Evolutionary conservation across 2,329 filamentous ascomycete genomes (phyloP).

Genomic region (Botrytis squamosa): DNA sequence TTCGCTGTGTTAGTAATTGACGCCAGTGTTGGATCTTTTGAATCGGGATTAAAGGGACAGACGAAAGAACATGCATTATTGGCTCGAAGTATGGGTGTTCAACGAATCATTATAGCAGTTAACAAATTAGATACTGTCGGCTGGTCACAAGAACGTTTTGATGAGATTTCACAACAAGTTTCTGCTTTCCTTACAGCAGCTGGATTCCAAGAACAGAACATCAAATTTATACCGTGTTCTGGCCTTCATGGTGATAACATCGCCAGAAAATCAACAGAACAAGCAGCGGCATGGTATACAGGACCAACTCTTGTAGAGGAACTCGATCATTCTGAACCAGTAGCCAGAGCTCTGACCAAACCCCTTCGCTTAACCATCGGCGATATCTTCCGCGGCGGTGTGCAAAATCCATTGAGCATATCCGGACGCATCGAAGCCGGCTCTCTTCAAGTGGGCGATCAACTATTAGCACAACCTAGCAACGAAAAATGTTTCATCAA

Average conservation of each 20-base stretch:
- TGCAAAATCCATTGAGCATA: conserved; percentile 79
- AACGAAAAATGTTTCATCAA: conserved; percentile 80
- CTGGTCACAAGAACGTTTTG: conserved; percentile 81
- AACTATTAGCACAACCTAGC: conserved; percentile 74
- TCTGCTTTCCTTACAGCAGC: conserved; percentile 77
- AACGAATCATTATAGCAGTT: conserved; percentile 82
- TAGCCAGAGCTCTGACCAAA: conserved; percentile 67
- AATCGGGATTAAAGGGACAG: conserved; percentile 89
- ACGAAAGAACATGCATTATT: conserved; percentile 91
- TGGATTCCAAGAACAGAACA: conserved; percentile 77
- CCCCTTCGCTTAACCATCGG: conserved; percentile 83
- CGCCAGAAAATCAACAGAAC: conserved; percentile 54
- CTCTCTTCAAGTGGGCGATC: conserved; percentile 79
- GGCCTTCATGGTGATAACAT: conserved; percentile 90
- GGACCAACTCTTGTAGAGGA: conserved; percentile 79
- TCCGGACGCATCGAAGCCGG: conserved; percentile 85
- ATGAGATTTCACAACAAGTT: conserved; percentile 82
- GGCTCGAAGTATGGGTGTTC: conserved; percentile 85
- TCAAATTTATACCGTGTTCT: conserved; percentile 86
- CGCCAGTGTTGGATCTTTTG: conserved; percentile 84
- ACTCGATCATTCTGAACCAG: conserved; percentile 78
- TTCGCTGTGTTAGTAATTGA: conserved; percentile 95
- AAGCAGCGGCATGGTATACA: conserved; percentile 71
- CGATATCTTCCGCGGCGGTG: conserved; percentile 79
- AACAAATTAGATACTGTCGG: conserved; percentile 90